A percentile compares a stretch with the other conserved stretches of the same genome.
phyloP scores from a whole-genome alignment of 2,329 filamentous ascomycete species.

The Juglanconis juglandina region DNA sequence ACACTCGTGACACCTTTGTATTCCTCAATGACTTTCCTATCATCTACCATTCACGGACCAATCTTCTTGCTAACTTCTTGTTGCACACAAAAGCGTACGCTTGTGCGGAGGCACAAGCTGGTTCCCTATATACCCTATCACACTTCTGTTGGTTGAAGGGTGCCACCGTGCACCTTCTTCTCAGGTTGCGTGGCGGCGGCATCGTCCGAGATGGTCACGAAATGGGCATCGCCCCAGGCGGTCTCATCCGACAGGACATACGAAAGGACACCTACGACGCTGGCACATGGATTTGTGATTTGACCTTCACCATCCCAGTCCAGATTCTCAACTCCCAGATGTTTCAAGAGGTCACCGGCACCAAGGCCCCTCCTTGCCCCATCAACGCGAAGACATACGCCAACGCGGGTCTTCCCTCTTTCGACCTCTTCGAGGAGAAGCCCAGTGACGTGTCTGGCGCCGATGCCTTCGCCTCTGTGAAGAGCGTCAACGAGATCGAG shows the following conservation, averaged over 20 bases:
- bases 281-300: not conserved
- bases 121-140: no score
- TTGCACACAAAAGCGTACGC: no score
- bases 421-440: conserved; percentile 25
- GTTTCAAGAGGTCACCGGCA: conserved; percentile 35
- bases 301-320: conserved; percentile 19
- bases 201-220: not conserved
- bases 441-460: conserved; percentile 18
- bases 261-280: not conserved
- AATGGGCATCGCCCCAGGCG: not conserved
- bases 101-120: no score
- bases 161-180: not conserved
- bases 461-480: conserved; percentile 13
- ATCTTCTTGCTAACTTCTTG: no score
- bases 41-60: no score
- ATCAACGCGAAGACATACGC: conserved; percentile 33
- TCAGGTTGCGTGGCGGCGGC: not conserved
- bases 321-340: conserved; percentile 35
- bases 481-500: conserved; percentile 23
- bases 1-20: no score
- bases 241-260: not conserved
- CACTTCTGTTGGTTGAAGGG: not conserved
- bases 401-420: conserved; percentile 34
- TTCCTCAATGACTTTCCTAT: no score
- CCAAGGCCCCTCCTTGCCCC: conserved; percentile 30